Base-by-base conservation (phyloP, 805 yeast genomes). In the Saturnispora dispora region DNA sequence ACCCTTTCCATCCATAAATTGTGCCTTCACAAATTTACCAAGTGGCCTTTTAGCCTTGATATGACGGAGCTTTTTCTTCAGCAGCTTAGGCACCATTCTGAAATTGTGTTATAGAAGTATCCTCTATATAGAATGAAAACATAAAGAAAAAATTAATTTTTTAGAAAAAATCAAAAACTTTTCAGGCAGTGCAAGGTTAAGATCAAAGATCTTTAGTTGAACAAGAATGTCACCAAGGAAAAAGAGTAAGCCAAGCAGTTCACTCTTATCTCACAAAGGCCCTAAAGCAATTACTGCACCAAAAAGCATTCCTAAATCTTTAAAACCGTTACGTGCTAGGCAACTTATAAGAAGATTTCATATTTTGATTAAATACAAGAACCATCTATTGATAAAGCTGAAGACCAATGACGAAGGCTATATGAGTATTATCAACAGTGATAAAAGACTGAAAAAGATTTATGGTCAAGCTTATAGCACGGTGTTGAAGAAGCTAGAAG, bases 321-420 rank as follows among this genome's bases (percentile, higher is more conserved):
- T 83, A 51, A 88, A 83, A 64, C 95, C 88, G 3, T 74, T 76
- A 43, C 72, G 79, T 58, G 84, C 96, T 0, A 71, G 96, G 46
- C 81, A 78, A 59, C 72, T 90, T 20, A 90, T 90, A 27, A 74
- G 96, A 51, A 66, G 88, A 39, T 88, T 79, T 57, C 97, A 89
- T 64, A 75, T 79, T 2, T 70, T 90, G 15, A 73, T 83, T 52
- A 86, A 83, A 57, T 74, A 78, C 54, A 74, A 75, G 55, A 65
- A 71, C 18, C 55, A 69, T 2, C 66, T 83, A 3, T 57, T 77
- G 11, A 30, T 22, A 5, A 53, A 49, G 45, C 47, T 58, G 7
- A 39, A 30, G 3, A 17, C 28, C 15, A 11, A 32, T 15, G 46
- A 33, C 9, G 43, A 27, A 4, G 47, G 50, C 15, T 62, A 53